These are phyloP conservation scores for Ricinus communis DNA, from an alignment of 345 rosid species.

Conservation along the genomic window DNA sequence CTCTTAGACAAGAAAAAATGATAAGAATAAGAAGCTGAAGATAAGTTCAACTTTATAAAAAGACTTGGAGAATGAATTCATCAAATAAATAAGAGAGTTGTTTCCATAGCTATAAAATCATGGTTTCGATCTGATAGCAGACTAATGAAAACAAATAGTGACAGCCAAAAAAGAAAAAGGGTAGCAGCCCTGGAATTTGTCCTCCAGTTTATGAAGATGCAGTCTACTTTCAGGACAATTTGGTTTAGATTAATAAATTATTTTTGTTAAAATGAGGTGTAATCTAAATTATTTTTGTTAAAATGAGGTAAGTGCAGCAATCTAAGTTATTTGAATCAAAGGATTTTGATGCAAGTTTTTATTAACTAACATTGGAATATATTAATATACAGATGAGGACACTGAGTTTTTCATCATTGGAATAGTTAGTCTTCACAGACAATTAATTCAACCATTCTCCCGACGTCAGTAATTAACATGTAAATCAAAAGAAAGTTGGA, in stretches of 20 bases:
- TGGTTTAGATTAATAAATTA: neutral
- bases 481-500: neutral
- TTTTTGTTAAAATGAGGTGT: too few relatives aligned
- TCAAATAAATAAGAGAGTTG: too few relatives aligned
- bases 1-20: neutral
- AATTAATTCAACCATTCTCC: neutral
- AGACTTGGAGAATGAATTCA: neutral
- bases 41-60: neutral
- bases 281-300: too few relatives aligned
- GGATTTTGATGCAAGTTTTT: neutral
- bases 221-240: neutral
- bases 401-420: neutral
- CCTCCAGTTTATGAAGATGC: neutral
- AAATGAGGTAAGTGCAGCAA: too few relatives aligned
- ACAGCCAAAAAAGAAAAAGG: too few relatives aligned
- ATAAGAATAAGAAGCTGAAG: neutral
- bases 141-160: too few relatives aligned
- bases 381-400: neutral
- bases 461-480: neutral
- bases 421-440: neutral
- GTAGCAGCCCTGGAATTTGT: constrained; percentile 7
- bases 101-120: too few relatives aligned
- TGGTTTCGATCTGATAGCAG: too few relatives aligned
- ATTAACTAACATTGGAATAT: neutral
- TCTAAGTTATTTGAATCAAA: neutral